phyloP scores from a whole-genome alignment of 164 flowering plant species.

The Chimonanthus salicifolius region DNA sequence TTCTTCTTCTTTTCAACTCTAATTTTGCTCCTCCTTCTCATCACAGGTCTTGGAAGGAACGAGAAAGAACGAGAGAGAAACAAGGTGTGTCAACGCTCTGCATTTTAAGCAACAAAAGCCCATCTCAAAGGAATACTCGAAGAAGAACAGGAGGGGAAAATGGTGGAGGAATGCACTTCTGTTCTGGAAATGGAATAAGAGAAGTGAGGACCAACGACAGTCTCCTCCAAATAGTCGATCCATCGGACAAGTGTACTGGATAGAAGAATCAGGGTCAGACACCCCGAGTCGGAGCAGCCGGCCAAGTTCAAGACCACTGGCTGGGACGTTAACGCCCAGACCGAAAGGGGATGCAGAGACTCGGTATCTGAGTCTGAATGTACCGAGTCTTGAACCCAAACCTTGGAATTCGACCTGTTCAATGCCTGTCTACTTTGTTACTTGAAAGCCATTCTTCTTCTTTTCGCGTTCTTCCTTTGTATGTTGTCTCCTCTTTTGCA shows the following conservation, averaged over 20 bases:
- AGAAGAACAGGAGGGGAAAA: slow-evolving; percentile 37
- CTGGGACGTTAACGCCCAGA: slow-evolving; percentile 38
- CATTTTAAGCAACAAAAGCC: slow-evolving; percentile 78
- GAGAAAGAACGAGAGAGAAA: slow-evolving; percentile 42
- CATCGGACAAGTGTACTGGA: slow-evolving; percentile 49
- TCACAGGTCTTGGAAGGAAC: slow-evolving; percentile 66
- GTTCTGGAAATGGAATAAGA: slow-evolving; percentile 55
- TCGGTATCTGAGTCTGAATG: slow-evolving; percentile 68
- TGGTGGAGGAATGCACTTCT: slow-evolving; percentile 72
- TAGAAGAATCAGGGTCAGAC: slow-evolving; percentile 59
- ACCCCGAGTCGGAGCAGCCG: slow-evolving; percentile 48
- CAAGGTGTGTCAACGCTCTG: slow-evolving; percentile 44
- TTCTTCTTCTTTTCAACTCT: neutral
- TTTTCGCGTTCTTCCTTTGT: neutral
- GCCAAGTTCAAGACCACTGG: slow-evolving; percentile 52
- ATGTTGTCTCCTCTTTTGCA: no score
- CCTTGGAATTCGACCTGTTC: slow-evolving; percentile 45
- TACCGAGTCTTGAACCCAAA: slow-evolving; percentile 45
- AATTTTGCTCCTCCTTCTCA: neutral
- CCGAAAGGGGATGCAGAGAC: slow-evolving; percentile 39
- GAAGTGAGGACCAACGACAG: slow-evolving; percentile 24
- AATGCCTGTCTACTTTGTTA: slow-evolving; percentile 73
- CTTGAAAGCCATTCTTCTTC: slow-evolving; percentile 18
- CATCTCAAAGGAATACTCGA: slow-evolving; percentile 44
- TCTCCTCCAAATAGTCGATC: neutral